Evolutionary conservation across 2,329 filamentous ascomycete genomes (phyloP).

Genomic region (Colletotrichum zoysiae): DNA sequence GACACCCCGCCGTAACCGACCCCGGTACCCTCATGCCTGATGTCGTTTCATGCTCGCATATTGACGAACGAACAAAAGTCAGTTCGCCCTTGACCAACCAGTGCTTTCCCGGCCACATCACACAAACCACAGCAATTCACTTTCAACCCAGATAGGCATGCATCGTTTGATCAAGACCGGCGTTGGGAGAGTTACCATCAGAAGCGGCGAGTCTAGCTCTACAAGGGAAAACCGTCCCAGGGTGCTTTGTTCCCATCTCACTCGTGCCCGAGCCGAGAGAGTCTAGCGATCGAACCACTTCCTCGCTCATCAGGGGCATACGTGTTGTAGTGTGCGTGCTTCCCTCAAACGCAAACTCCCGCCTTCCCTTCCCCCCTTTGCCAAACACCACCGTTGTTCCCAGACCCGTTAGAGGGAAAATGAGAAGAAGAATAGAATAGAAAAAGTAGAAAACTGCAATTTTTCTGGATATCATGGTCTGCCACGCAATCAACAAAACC

Average conservation of each 20-base stretch:
- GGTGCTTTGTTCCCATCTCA: not conserved
- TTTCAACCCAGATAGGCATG: not conserved
- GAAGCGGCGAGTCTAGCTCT: slow-evolving; percentile 26
- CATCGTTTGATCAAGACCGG: slow-evolving; percentile 18
- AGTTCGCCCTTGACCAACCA: too few species aligned
- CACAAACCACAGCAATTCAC: not conserved
- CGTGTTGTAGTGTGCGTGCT: not conserved
- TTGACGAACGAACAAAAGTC: not conserved
- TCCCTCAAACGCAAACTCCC: slow-evolving; percentile 10
- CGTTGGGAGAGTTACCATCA: slow-evolving; percentile 10
- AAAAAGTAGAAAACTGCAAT: not conserved
- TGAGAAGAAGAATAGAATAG: not conserved
- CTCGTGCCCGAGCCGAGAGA: not conserved
- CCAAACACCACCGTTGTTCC: not conserved
- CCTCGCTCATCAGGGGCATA: not conserved
- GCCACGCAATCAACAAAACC: slow-evolving; percentile 21
- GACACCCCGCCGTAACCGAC: not conserved
- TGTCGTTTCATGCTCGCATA: not conserved
- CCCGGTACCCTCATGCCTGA: not conserved
- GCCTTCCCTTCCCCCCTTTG: not conserved
- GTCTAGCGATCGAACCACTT: slow-evolving; percentile 7
- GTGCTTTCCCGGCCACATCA: not conserved
- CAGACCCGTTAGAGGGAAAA: not conserved
- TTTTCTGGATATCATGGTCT: slow-evolving; percentile 34
- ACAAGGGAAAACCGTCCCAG: slow-evolving; percentile 2